Percentiles rank a stretch among this genome's conserved stretches.
Evolutionary conservation across 371 early-diverging fungal species (phyloP).

Genomic region (Mortierella sp.): DNA sequence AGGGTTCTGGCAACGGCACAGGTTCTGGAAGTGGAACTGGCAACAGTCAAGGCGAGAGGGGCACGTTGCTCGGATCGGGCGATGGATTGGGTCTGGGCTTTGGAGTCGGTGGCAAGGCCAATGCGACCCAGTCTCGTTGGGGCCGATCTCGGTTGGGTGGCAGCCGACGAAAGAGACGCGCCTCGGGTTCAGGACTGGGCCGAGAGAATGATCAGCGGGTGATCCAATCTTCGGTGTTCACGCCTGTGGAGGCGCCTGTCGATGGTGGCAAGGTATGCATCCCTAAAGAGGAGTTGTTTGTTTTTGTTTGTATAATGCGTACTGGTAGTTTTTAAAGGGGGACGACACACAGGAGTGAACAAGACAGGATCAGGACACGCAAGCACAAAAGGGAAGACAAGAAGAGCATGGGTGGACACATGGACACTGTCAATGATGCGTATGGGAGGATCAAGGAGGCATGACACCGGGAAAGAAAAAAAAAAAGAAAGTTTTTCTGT

Average conservation of each 20-base stretch:
- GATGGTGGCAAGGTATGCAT: conserved; percentile 22
- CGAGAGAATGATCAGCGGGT: conserved; percentile 42
- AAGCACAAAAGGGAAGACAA: not conserved
- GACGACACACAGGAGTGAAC: not conserved
- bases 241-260: conserved; percentile 28
- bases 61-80: conserved; percentile 37
- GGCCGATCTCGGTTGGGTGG: not conserved
- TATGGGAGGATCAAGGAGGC: conserved; percentile 3
- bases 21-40: conserved; percentile 6
- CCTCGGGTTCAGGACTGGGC: conserved; percentile 33
- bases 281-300: not conserved
- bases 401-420: not conserved
- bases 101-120: conserved; percentile 39
- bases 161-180: conserved; percentile 30
- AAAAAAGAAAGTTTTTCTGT: not conserved
- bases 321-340: conserved; percentile 8
- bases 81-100: conserved; percentile 45
- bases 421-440: not conserved
- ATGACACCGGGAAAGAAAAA: not conserved
- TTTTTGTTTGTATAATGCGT: not conserved
- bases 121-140: conserved; percentile 26
- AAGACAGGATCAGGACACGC: not conserved
- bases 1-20: not conserved
- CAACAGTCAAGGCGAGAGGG: conserved; percentile 15
- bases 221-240: conserved; percentile 46